Conservation (phyloP, 441 rosid genomes). For the Jatropha podagrica region DNA sequence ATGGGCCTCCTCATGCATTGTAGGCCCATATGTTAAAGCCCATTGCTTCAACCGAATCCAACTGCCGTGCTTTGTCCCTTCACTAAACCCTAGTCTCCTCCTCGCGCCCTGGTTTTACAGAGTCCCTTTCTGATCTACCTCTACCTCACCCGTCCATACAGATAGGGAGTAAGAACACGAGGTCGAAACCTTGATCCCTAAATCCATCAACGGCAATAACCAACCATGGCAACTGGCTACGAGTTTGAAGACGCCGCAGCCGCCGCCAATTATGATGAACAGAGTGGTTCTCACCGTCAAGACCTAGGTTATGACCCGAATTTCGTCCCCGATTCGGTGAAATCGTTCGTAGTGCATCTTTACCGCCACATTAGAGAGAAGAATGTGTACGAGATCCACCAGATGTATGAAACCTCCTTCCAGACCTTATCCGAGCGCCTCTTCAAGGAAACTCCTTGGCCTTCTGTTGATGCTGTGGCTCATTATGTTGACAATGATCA, state of each 20-base stretch:
- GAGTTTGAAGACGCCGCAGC: conserved; percentile 52
- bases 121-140: not conserved
- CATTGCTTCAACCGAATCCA: not conserved
- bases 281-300: conserved; percentile 27
- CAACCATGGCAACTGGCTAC: conserved; percentile 49
- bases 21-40: not conserved
- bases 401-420: conserved; percentile 97
- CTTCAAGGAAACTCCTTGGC: conserved; percentile 96
- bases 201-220: not conserved
- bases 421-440: conserved; percentile 80
- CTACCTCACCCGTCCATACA: no score
- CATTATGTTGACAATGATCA: conserved; percentile 84
- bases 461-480: conserved; percentile 87
- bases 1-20: not conserved
- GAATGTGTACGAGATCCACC: conserved; percentile 97
- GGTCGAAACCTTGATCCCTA: not conserved
- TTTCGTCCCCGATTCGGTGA: conserved; percentile 89
- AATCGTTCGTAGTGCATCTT: conserved; percentile 86
- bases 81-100: conserved; percentile 8
- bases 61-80: not conserved
- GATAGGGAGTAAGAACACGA: not conserved
- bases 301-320: conserved; percentile 75
- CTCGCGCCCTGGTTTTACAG: not conserved
- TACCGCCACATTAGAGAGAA: conserved; percentile 96
- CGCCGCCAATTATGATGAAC: conserved; percentile 41